These are phyloP conservation scores for Blastocystis sp. DNA, from an alignment of 352 stramenopile genomes.

Conservation along the genomic window DNA sequence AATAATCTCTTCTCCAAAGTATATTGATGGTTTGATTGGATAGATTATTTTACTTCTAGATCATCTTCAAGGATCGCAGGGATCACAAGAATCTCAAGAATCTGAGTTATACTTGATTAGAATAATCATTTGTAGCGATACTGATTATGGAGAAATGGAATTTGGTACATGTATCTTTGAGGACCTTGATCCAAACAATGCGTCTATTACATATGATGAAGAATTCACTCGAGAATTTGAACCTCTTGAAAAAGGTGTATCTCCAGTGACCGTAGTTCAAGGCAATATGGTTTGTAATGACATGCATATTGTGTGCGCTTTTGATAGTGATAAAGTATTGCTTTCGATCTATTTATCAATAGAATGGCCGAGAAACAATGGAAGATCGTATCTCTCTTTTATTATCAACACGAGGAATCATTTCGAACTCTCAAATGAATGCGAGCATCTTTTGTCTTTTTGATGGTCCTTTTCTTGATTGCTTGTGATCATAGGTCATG, in stretches of 20 bases:
- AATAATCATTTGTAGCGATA: not conserved
- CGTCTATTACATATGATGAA: not conserved
- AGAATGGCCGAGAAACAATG: constrained; percentile 36
- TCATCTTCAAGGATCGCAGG: not conserved
- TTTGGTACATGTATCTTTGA: constrained; percentile 20
- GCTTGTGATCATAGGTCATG: not conserved
- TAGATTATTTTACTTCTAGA: too few species aligned
- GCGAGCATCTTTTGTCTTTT: constrained; percentile 48
- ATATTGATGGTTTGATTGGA: not conserved
- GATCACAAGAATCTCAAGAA: not conserved
- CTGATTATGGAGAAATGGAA: constrained; percentile 25
- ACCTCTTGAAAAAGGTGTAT: not conserved
- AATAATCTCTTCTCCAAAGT: constrained; percentile 25
- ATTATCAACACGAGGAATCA: not conserved
- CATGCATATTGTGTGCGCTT: constrained; percentile 52
- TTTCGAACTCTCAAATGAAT: not conserved
- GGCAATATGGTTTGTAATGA: constrained; percentile 49
- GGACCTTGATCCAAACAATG: not conserved
- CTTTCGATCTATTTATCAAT: not conserved
- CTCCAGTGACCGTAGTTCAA: not conserved
- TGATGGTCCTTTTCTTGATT: not conserved
- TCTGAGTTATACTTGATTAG: not conserved
- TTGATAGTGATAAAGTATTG: constrained; percentile 21
- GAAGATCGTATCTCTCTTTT: constrained; percentile 42
- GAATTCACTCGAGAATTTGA: constrained; percentile 32